Evolutionary conservation across 2,329 filamentous ascomycete species (phyloP), one percentile per base, ranked within the genome.

Genomic region (Tolypocladium tropicale): DNA sequence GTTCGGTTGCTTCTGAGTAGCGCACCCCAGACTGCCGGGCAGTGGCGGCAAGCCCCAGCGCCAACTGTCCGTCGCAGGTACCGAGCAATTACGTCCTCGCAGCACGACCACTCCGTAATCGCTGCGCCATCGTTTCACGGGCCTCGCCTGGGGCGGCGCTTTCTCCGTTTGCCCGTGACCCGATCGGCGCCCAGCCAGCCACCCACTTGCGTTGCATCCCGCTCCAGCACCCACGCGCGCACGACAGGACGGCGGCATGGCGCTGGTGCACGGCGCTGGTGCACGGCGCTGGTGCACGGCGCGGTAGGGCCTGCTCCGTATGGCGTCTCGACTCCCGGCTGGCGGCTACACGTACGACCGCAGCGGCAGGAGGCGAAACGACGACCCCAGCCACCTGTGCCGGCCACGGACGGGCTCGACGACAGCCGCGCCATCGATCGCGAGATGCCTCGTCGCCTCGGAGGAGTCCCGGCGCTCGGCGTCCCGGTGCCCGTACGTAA

Each of bases 401-500:
- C 14, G 11, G 41, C 2, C 7, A 12, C 11, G 1, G 12, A n/a
- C n/a, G n/a, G n/a, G n/a, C n/a, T n/a, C 21, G 4, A 43, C 39
- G 39, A 14, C 43, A 0, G 41, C 41, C 12, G 41, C 41, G 12
- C 11, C 41, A 21, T 6, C 9, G 41, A 57, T 55, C 53, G 33
- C 46, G 46, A 46, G 30, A 52, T 53, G 49, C 41, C n/a, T 46
- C 34, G n/a, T n/a, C 32, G 23, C 30, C 33, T 21, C 30, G 30
- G 46, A 39, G 30, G 46, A 39, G 41, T 12, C 23, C 41, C 53
- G 21, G 52, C 51, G 34, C 34, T 51, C 51, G 43, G 10, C 28
- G 37, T n/a, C 25, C 16, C n/a, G 25, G 50, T 10, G 4, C 9
- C 33, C 36, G 52, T 56, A 56, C 49, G 56, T 60, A 61, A 60